These are phyloP conservation scores for Boletus austroedulis DNA, from an alignment of 1,284 basidiomycete species.

Conservation along the genomic window DNA sequence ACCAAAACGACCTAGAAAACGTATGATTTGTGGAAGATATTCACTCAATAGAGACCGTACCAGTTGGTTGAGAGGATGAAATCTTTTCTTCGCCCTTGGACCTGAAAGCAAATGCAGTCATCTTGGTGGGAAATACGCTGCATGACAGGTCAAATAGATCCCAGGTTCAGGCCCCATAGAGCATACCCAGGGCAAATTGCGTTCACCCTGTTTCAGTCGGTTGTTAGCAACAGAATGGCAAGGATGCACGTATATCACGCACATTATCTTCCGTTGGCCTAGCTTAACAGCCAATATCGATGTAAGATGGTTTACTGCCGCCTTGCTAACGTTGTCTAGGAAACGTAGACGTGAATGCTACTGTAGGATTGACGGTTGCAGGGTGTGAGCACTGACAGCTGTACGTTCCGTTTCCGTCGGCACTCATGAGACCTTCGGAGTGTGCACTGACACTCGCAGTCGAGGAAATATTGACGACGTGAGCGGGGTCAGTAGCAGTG, in stretches of 20 bases:
- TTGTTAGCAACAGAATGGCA: neutral
- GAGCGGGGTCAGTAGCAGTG: constrained; percentile 63
- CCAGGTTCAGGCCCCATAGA: neutral
- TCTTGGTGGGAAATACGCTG: constrained; percentile 81
- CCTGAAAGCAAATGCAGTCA: constrained; percentile 79
- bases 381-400: constrained; percentile 54
- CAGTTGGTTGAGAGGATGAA: constrained; percentile 55
- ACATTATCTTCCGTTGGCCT: constrained; percentile 62
- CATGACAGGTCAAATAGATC: constrained; percentile 1
- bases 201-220: constrained; percentile 61
- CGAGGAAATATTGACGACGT: constrained; percentile 83
- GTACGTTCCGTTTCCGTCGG: constrained; percentile 69
- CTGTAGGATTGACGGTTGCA: neutral
- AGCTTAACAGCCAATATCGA: constrained; percentile 71
- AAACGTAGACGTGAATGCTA: neutral
- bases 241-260: constrained; percentile 26
- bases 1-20: constrained; percentile 60
- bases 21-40: neutral
- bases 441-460: constrained; percentile 61
- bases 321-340: constrained; percentile 76
- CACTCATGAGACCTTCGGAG: constrained; percentile 51
- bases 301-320: constrained; percentile 82
- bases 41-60: constrained; percentile 34
- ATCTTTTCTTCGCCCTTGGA: constrained; percentile 54
- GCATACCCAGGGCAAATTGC: constrained; percentile 75